A percentile compares a stretch with the other conserved stretches of the same genome.
These are phyloP conservation scores for Skeletonema tropicum DNA, from an alignment of 108 stramenopile species.

Conservation along the genomic window DNA sequence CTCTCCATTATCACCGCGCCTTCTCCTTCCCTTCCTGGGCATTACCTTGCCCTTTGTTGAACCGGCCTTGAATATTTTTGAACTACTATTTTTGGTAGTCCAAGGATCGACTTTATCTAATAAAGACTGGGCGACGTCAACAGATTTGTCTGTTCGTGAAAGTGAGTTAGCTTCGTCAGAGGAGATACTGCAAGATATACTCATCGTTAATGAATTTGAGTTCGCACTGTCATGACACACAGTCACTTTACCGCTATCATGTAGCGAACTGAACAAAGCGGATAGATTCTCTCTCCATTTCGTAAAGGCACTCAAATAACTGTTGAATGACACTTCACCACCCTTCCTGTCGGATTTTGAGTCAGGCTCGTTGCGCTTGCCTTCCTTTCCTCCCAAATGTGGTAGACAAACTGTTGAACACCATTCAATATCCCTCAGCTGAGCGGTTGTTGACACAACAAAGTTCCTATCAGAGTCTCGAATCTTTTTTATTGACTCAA, in stretches of 20 bases:
- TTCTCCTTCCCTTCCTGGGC: slow-evolving; percentile 12
- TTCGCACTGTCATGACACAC: slow-evolving; percentile 1
- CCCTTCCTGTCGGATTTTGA: neutral
- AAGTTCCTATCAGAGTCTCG: slow-evolving; percentile 25
- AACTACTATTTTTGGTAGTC: slow-evolving; percentile 15
- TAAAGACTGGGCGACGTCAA: slow-evolving; percentile 19
- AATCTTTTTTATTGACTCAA: slow-evolving; percentile 8
- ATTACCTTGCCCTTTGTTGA: slow-evolving; percentile 3
- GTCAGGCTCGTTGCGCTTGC: neutral
- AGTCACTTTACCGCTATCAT: slow-evolving; percentile 21
- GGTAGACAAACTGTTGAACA: slow-evolving; percentile 25
- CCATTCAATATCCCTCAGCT: slow-evolving; percentile 45
- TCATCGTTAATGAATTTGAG: neutral
- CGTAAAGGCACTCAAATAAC: slow-evolving; percentile 31
- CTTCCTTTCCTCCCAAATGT: neutral
- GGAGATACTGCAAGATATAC: neutral
- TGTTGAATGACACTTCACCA: neutral
- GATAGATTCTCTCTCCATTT: slow-evolving; percentile 23
- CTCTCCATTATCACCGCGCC: slow-evolving; percentile 2
- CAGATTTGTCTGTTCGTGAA: neutral
- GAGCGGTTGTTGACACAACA: slow-evolving; percentile 20
- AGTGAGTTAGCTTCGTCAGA: slow-evolving; percentile 7
- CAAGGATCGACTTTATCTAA: slow-evolving; percentile 26
- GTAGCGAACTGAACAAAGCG: slow-evolving; percentile 1
- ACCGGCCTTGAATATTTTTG: slow-evolving; percentile 4